phyloP scores from a whole-genome alignment of 2,329 filamentous ascomycete species.

The Claviceps spartinae region DNA sequence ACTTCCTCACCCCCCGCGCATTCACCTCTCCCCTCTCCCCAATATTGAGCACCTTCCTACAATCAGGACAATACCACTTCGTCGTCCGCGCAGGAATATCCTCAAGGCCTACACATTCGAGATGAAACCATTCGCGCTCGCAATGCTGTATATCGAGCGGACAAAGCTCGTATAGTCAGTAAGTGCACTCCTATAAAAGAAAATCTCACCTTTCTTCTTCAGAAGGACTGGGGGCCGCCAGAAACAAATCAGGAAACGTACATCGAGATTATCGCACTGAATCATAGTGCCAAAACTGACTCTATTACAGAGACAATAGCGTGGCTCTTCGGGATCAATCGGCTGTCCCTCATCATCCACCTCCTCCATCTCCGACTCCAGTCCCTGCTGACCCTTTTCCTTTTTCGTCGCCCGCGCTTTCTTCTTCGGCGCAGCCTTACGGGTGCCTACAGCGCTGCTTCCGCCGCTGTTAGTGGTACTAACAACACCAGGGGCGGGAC shows the following conservation, averaged over 20 bases:
- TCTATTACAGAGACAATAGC: constrained; percentile 66
- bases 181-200: no score
- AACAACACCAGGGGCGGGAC: constrained; percentile 60
- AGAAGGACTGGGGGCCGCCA: background rate
- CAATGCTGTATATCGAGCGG: constrained; percentile 36
- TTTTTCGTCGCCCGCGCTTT: constrained; percentile 40
- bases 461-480: constrained; percentile 47
- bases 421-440: constrained; percentile 55
- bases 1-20: constrained; percentile 40
- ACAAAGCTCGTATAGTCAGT: no score
- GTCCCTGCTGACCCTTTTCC: constrained; percentile 27
- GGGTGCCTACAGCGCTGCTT: constrained; percentile 55
- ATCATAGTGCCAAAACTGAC: constrained; percentile 79
- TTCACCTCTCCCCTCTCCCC: constrained; percentile 50
- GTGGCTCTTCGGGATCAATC: constrained; percentile 62
- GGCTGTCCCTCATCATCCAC: constrained; percentile 54
- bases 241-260: constrained; percentile 27
- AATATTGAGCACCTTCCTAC: constrained; percentile 47
- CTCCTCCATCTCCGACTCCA: constrained; percentile 38
- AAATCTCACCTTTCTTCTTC: no score
- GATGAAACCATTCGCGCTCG: constrained; percentile 74
- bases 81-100: constrained; percentile 57
- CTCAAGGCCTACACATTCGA: constrained; percentile 59
- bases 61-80: constrained; percentile 79
- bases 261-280: constrained; percentile 64